Evolutionary conservation across 176 grass and related monocot genomes (phyloP).

Genomic region (Oryza punctata): DNA sequence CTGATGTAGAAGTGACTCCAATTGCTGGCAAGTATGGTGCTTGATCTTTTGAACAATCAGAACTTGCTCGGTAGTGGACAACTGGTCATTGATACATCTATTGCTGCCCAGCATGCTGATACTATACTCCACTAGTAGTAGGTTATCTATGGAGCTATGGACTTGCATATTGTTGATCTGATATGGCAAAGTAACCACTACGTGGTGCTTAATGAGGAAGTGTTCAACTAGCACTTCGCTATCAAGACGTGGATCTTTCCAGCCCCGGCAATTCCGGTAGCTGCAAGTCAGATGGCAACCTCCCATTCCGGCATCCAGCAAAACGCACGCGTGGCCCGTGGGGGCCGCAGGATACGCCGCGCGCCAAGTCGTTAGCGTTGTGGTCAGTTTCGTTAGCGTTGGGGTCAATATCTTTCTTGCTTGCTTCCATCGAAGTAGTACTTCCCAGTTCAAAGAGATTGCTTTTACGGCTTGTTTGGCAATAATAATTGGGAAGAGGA

Average conservation of each 20-base stretch:
- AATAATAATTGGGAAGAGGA: not conserved
- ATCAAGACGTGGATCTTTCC: constrained; percentile 5
- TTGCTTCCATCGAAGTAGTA: not conserved
- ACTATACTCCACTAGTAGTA: not conserved
- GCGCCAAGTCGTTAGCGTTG: not conserved
- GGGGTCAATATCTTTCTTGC: not conserved
- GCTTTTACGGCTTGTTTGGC: not conserved
- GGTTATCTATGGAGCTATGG: not conserved
- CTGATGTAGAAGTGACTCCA: not conserved
- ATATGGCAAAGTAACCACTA: not conserved
- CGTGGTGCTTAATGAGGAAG: constrained; percentile 25
- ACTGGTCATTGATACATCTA: not conserved
- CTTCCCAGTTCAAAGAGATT: not conserved
- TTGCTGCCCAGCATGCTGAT: not conserved
- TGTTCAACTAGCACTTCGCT: constrained; percentile 21
- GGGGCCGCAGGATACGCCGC: not conserved
- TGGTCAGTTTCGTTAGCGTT: not conserved
- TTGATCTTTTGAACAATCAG: not conserved
- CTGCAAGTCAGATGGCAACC: not conserved
- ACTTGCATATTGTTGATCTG: not conserved
- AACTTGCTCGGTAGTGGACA: not conserved
- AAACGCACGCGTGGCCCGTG: not conserved
- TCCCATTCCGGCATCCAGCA: not conserved
- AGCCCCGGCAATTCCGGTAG: not conserved
- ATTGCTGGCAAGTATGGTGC: not conserved